These are phyloP conservation scores for Podospora bellae-mahoneyi DNA, from an alignment of 495 filamentous ascomycete genomes.

Conservation along the genomic window DNA sequence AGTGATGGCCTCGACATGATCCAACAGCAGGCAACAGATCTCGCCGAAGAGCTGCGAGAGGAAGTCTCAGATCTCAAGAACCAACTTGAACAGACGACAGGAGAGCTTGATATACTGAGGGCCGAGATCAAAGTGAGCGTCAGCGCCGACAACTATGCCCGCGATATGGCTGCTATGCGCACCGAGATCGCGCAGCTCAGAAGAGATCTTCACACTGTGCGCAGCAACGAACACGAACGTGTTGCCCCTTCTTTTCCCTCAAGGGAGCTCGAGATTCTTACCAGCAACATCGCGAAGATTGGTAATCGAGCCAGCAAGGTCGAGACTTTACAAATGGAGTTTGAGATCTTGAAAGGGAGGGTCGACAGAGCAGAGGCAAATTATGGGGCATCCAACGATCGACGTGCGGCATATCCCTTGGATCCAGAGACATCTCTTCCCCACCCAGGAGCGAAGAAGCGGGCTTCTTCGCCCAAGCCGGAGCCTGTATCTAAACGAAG, in stretches of 20 bases:
- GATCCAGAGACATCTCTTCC: neutral
- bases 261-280: constrained; percentile 39
- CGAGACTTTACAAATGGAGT: constrained; percentile 41
- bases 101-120: neutral
- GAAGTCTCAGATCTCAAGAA: neutral
- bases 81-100: neutral
- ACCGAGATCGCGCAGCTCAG: neutral
- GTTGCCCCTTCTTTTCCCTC: constrained; percentile 24
- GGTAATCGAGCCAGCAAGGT: constrained; percentile 38
- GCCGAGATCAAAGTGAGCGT: neutral
- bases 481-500: neutral
- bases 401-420: neutral
- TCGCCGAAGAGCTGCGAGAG: neutral
- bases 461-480: neutral
- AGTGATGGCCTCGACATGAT: neutral
- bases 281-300: constrained; percentile 36
- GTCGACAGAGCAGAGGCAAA: constrained; percentile 31
- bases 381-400: neutral
- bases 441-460: neutral
- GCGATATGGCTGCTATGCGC: neutral
- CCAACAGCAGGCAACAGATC: neutral
- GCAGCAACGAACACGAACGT: constrained; percentile 4
- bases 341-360: constrained; percentile 38
- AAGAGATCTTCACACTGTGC: neutral
- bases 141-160: neutral